Base-by-base conservation (phyloP, 2,329 filamentous ascomycete species). In the Coniochaeta sp. region DNA sequence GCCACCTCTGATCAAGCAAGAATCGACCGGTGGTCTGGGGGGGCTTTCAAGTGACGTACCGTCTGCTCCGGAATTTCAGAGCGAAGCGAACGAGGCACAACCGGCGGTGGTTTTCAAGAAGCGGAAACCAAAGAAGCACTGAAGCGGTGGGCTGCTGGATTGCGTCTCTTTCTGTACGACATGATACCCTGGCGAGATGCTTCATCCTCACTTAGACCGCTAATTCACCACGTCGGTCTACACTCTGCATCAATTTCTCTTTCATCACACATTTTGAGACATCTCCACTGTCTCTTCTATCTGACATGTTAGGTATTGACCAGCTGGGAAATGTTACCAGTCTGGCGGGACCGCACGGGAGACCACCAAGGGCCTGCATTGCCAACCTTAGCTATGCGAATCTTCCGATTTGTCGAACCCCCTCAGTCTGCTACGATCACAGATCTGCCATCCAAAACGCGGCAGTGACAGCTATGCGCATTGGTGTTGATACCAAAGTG, bases 51-150 rank as follows among this genome's bases (percentile, higher is more conserved):
- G 52, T 38, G 51, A 53, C 4, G 24, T 52, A 8, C 51, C 55
- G 24, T 48, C 52, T 20, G 28, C 50, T 14, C 51, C 46, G 13
- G 52, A 26, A 48, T 40, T 61, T 6, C 68, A 71, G 49, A 58
- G 62, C 27, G 67, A 72, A 48, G 61, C 60, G 8, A 48, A 48
- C 2, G 52, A 57, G 20, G 61, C 58, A 9, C 57, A 64, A 3
- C 62, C 72, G 10, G 74, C 78, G 3, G 77, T 90, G 2, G 72
- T 90, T 3, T 94, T 92, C 69, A 92, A 91, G 70, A 91, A 91
- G 71, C 75, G 88, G 51, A 92, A 90, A 63, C 74, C 82, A 12
- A 86, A 83, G 71, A 79, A 76, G 58, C 84, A 79, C 63, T 84
- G 60, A 70, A 7, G 3, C n/a, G 22, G n/a, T n/a, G 38, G 12